These are phyloP conservation scores for Cucurbita maxima DNA, from an alignment of 306 rosid genomes.

Conservation along the genomic window DNA sequence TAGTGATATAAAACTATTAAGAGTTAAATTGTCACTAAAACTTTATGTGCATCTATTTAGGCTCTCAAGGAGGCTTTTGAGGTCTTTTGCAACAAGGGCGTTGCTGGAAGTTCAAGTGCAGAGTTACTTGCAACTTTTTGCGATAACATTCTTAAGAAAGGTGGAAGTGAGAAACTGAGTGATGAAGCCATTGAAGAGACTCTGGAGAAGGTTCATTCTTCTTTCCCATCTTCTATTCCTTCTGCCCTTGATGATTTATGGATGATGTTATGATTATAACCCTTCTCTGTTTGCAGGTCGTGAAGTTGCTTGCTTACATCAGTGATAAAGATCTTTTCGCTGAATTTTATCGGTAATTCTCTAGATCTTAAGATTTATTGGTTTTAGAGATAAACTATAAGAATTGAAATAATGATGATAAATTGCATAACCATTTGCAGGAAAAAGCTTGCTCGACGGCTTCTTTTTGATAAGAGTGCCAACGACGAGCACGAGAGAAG, in stretches of 20 bases:
- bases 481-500: conserved; percentile 45
- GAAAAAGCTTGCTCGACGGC: conserved; percentile 48
- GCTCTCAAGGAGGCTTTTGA: conserved; percentile 43
- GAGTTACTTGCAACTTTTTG: conserved; percentile 40
- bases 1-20: background rate
- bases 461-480: conserved; percentile 42
- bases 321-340: conserved; percentile 44
- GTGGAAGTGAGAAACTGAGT: conserved; percentile 44
- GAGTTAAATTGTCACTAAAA: background rate
- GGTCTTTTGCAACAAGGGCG: conserved; percentile 43
- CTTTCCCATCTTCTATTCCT: background rate
- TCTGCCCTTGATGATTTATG: background rate
- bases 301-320: conserved; percentile 40
- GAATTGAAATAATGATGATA: background rate
- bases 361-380: background rate
- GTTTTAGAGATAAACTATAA: background rate
- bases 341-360: conserved; percentile 30
- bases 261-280: background rate
- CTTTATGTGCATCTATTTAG: conserved; percentile 7
- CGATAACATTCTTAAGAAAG: conserved; percentile 41
- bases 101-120: conserved; percentile 40
- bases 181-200: conserved; percentile 54
- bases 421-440: conserved; percentile 13
- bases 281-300: conserved; percentile 21
- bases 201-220: conserved; percentile 58